phyloP scores from a whole-genome alignment of 1,139 yeast genomes.

The Wickerhamiella pararugosa region DNA sequence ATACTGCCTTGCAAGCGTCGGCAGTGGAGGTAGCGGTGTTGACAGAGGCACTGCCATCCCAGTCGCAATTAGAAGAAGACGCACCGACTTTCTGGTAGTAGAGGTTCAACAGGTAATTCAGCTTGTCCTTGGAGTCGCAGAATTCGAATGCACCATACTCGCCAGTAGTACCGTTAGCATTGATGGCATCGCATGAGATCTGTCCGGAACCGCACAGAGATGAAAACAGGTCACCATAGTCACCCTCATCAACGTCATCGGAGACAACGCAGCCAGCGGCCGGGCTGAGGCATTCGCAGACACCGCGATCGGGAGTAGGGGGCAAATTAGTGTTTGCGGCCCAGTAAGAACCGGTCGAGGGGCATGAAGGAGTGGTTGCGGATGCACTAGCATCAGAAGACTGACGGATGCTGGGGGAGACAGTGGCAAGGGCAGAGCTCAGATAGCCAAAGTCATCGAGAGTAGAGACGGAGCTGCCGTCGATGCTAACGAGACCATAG shows the following conservation, averaged over 20 bases:
- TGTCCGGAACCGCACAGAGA: constrained; percentile 30
- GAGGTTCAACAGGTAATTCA: constrained; percentile 44
- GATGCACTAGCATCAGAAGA: constrained; percentile 31
- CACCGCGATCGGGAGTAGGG: constrained; percentile 49
- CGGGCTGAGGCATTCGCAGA: constrained; percentile 41
- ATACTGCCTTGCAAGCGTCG: constrained; percentile 32
- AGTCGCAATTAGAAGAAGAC: constrained; percentile 37
- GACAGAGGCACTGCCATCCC: constrained; percentile 39
- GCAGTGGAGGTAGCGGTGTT: constrained; percentile 38
- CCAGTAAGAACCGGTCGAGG: constrained; percentile 36
- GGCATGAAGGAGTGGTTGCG: constrained; percentile 40
- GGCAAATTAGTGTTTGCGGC: constrained; percentile 42
- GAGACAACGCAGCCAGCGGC: constrained; percentile 39
- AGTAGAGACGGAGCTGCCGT: constrained; percentile 37
- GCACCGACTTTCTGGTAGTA: constrained; percentile 36
- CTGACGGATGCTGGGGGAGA: constrained; percentile 44
- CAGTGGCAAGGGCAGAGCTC: constrained; percentile 36
- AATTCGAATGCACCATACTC: constrained; percentile 43
- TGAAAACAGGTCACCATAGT: constrained; percentile 41
- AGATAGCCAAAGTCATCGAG: constrained; percentile 46
- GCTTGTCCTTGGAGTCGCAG: constrained; percentile 45
- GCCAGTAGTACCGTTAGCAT: constrained; percentile 37
- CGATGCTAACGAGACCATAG: constrained; percentile 60
- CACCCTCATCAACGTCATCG: constrained; percentile 30
- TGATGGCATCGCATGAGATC: constrained; percentile 32